Base-by-base conservation (phyloP, 371 early-diverging fungal species). In the Mucor ambiguus region DNA sequence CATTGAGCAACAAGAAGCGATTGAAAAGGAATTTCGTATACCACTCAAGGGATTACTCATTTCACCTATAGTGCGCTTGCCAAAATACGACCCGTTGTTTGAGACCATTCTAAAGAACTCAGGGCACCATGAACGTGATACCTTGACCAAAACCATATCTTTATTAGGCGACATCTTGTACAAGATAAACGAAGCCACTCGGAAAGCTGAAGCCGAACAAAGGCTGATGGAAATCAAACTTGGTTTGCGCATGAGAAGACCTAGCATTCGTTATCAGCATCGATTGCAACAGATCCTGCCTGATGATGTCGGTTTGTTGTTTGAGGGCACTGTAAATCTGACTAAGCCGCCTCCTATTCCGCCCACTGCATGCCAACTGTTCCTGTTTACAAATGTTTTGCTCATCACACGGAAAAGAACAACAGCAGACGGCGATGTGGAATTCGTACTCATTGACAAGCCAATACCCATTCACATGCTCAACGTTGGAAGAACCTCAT, bases 141-240 rank as follows among this genome's bases (percentile, higher is more conserved):
- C 35, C 12, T 41, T 68, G 30, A 26, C 22, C 12, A 33, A 63
- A 41, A 32, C 48, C 24, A 46, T 43, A 28, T 14, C 32, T 14
- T 18, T 64, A 20, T 9, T 64, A 18, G 38, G 22, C 35, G 46
- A 64, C 22, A 46, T 69, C 26, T 35, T 60, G 18, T 38, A 69
- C 35, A 64, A 60, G 43, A 64, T 69, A n/a, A 63, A 69, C 37
- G 64, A 63, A 44, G 69, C 69, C n/a, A 60, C 59, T 26, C 60
- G 64, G 24, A 43, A 49, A 12, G 69, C 69, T 12, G 46, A 59
- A 35, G 43, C 64, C 20, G 69, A 64, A 26, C 64, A 69, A 28
- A 33, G 69, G 1, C 24, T 69, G 14, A 28, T 44, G 33, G 60
- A 69, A 26, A 69, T 69, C 60, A 63, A 55, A n/a, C 4, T 44